Base-by-base conservation (phyloP, 108 stramenopile genomes). In the Nitzschia sp. region DNA sequence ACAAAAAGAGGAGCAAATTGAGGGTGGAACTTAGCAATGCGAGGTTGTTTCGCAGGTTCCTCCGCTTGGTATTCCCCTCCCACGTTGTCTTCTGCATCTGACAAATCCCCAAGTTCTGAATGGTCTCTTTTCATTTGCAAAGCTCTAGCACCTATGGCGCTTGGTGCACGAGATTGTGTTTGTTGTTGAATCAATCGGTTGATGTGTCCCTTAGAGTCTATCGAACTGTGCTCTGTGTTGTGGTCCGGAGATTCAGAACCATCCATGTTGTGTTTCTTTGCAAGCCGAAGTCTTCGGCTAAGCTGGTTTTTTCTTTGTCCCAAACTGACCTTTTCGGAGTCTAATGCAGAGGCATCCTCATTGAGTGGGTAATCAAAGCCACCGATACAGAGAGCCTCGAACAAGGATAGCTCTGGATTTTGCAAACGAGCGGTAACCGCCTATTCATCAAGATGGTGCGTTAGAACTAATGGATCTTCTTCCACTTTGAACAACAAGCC, bases 271-370 rank as follows among this genome's bases (percentile, higher is more conserved):
- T 71, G 72, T 71, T 87, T 84, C 29, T 81, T 78, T 26, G 82
- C 80, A 42, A 85, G 67, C 12, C 91, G 81, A 39, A 90, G 43
- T 51, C 91, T 72, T 39, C 91, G 72, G 42, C 79, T 75, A 46
- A 93, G 63, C 60, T 93, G 91, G 65, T 93, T 93, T 65, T 90
- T 93, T 24, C 91, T 69, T 57, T 93, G 91, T 20, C 82, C 83
- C 10, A 93, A 74, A 22, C 82, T 88, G 10, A 93, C 83, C 40
- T 82, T 77, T 43, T 93, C 87, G 0, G 70, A 41, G 66, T 92
- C 91, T 3, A 82, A 43, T 37, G 76, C 55, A 9, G 67, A 67
- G 0, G 84, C 54, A 48, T 83, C 85, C 8, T 81, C 78, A 46
- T 80, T 71, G n/a, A 50, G 19, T 10, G 83, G 76, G 62, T 88